Evolutionary conservation across 768 basidiomycete genomes (phyloP), one percentile per base, ranked within the genome.

Genomic region (Baorangia bicolor): DNA sequence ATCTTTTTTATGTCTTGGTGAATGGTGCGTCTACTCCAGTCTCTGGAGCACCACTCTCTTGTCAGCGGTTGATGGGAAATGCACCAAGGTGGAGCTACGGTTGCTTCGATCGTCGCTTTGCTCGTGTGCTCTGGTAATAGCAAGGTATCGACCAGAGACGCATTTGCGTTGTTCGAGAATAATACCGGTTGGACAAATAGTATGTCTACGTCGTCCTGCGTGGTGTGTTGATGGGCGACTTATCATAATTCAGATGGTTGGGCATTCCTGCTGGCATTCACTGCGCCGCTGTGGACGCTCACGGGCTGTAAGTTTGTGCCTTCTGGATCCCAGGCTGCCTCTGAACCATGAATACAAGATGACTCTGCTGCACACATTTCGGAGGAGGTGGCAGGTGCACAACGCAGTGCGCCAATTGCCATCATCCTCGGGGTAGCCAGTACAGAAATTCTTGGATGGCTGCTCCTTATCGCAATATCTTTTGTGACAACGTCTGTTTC

Each of bases 321-420:
- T 37, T 16, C 8, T 35, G 34, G 40, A 21, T 33, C 18, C 6
- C 16, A 42, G 57, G 3, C 5, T 4, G 21, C 48, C 44, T 20
- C 21, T 58, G 56, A 57, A 37, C n/a, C n/a, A n/a, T 14, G 2
- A 28, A 37, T 46, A 35, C 13, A 58, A 88, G 87, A 90, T 58
- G 87, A 89, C 63, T 89, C 87, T 34, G 88, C 88, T 7, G 86
- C 85, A 27, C 87, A 89, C 59, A 84, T 90, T 43, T 81, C 87
- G 20, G 87, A 90, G 71, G 88, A 90, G 69, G 81, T 83, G 1
- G 73, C 86, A 4, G 82, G 83, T 43, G 88, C 87, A 13, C 80
- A 80, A 11, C 74, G 75, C 50, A 81, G 83, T 25, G 87, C 85
- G 4, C 88, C 88, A 1, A 78, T 86, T 42, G 87, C 88, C 0